Evolutionary conservation across 2,329 filamentous ascomycete species (phyloP).

Genomic region (Talaromyces sp.): DNA sequence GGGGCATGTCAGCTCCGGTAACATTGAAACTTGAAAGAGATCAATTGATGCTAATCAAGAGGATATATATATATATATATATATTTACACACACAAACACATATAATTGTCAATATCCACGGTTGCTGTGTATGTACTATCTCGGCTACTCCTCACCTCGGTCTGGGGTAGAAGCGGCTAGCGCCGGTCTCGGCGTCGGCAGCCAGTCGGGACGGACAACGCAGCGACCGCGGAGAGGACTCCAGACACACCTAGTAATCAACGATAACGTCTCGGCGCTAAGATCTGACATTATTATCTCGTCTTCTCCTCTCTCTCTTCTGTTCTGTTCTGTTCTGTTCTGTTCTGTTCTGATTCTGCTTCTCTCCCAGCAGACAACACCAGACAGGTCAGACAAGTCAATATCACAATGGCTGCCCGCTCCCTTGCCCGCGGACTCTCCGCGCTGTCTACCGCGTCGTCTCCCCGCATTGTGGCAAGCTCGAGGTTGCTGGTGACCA

Average conservation of each 20-base stretch:
- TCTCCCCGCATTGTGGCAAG: conserved; percentile 26
- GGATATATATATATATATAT: not conserved
- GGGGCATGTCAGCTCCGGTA: not conserved
- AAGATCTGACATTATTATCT: not conserved
- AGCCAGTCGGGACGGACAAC: not conserved
- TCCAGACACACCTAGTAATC: too few relatives aligned
- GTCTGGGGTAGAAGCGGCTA: not conserved
- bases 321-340: not conserved
- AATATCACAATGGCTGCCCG: conserved; percentile 29
- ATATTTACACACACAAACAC: too few relatives aligned
- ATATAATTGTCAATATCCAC: too few relatives aligned
- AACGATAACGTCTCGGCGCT: not conserved
- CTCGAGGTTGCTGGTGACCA: not conserved
- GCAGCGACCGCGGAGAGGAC: too few relatives aligned
- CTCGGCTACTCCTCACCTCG: not conserved
- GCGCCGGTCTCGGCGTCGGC: not conserved
- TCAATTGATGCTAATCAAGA: not conserved
- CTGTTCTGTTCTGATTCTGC: not conserved
- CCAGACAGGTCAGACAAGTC: not conserved
- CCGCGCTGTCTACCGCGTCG: conserved; percentile 28
- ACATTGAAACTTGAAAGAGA: not conserved
- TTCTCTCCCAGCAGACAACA: not conserved
- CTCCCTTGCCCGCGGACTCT: conserved; percentile 31
- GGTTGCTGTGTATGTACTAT: too few relatives aligned
- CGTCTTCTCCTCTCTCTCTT: not conserved